phyloP scores from a whole-genome alignment of 176 grass and related monocot species.

The Musa itinerans region DNA sequence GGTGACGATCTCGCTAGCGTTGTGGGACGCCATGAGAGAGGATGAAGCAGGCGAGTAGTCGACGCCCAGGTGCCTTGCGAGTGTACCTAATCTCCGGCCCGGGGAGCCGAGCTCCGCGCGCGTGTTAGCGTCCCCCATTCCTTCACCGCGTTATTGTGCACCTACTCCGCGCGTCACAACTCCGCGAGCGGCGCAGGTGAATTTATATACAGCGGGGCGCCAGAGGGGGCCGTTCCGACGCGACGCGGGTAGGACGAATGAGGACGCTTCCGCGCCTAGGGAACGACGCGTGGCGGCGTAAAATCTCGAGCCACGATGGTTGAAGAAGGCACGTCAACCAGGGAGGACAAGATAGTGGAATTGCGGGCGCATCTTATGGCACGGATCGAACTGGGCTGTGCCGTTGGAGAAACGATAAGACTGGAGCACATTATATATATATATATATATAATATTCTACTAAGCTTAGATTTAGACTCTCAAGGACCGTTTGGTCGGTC shows the following conservation, averaged over 20 bases:
- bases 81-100: conserved; percentile 69
- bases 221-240: no score
- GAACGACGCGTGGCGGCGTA: neutral
- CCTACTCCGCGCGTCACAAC: neutral
- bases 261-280: no score
- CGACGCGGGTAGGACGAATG: neutral
- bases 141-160: conserved; percentile 18
- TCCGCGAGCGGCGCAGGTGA: neutral
- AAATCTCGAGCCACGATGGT: neutral
- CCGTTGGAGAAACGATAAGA: no score
- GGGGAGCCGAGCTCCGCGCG: conserved; percentile 21
- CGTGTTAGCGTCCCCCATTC: conserved; percentile 39
- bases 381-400: neutral
- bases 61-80: conserved; percentile 60
- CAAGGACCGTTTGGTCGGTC: no score
- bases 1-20: neutral
- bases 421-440: no score
- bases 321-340: neutral
- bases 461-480: no score
- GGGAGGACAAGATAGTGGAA: neutral
- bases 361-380: neutral
- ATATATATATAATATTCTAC: no score
- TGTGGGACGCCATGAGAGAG: conserved; percentile 2
- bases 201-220: neutral
- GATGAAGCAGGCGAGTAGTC: conserved; percentile 20